A percentile compares a stretch with the other conserved stretches of the same genome.
These are phyloP conservation scores for Fusarium sp. DNA, from an alignment of 2,329 filamentous ascomycete genomes.

Conservation along the genomic window DNA sequence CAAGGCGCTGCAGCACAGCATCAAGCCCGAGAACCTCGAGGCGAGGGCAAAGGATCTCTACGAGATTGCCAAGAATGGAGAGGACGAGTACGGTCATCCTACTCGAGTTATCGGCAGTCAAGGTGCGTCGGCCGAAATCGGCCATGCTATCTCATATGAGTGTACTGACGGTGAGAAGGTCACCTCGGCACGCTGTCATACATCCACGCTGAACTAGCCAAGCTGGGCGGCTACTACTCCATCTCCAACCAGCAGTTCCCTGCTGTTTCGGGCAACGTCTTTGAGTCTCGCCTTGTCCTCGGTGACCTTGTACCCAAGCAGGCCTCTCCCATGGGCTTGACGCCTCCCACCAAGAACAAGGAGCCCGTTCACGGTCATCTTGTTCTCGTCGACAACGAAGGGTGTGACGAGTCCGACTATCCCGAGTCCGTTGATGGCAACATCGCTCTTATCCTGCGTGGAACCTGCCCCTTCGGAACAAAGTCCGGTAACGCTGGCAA, in stretches of 20 bases:
- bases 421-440: conserved; percentile 65
- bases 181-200: conserved; percentile 72
- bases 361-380: conserved; percentile 68
- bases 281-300: conserved; percentile 65
- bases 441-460: conserved; percentile 76
- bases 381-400: conserved; percentile 67
- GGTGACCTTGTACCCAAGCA: conserved; percentile 60
- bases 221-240: conserved; percentile 68
- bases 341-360: conserved; percentile 69
- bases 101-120: conserved; percentile 75
- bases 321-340: conserved; percentile 69
- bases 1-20: conserved; percentile 63
- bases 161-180: conserved; percentile 52
- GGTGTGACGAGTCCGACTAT: conserved; percentile 72
- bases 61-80: conserved; percentile 66
- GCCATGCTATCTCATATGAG: neutral
- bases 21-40: conserved; percentile 65
- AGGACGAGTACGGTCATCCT: conserved; percentile 71
- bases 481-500: conserved; percentile 75
- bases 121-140: conserved; percentile 53
- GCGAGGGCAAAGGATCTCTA: conserved; percentile 69
- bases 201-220: conserved; percentile 63
- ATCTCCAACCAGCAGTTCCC: conserved; percentile 71
- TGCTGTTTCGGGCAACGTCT: conserved; percentile 68
- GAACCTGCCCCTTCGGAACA: conserved; percentile 73